Conservation (phyloP, 1,284 basidiomycete genomes). For the Malassezia vespertilionis region DNA sequence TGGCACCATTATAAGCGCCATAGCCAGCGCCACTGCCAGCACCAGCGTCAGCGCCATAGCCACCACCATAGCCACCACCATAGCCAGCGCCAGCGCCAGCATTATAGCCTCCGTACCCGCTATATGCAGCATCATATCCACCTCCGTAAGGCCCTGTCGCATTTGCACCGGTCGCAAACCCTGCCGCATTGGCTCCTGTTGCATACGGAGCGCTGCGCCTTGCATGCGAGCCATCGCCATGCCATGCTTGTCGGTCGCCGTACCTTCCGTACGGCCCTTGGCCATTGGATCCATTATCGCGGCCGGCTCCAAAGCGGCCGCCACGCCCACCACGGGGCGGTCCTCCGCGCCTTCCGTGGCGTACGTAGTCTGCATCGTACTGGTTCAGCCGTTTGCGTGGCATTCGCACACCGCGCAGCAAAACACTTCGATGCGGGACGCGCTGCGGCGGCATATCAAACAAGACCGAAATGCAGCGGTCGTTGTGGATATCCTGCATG, state of each 20-base stretch:
- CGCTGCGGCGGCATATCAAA: constrained; percentile 83
- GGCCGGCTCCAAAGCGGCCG: constrained; percentile 16
- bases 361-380: constrained; percentile 62
- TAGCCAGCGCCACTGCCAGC: constrained; percentile 15
- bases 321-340: constrained; percentile 27
- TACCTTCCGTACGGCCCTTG: constrained; percentile 9
- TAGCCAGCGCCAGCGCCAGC: constrained; percentile 19
- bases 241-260: constrained; percentile 2
- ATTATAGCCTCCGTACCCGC: constrained; percentile 2
- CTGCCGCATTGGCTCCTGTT: neutral
- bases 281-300: constrained; percentile 3
- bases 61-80: constrained; percentile 6
- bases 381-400: constrained; percentile 59
- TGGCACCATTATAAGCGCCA: constrained; percentile 6
- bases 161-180: neutral
- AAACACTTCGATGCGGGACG: constrained; percentile 69
- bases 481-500: constrained; percentile 66
- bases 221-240: neutral
- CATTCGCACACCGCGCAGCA: constrained; percentile 65
- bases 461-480: constrained; percentile 71
- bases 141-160: constrained; percentile 11
- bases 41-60: neutral
- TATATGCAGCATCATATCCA: constrained; percentile 1
- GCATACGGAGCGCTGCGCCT: neutral
- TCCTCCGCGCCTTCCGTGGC: constrained; percentile 48